Conservation (phyloP, 352 stramenopile genomes). For the Hyaloperonospora brassicae region DNA sequence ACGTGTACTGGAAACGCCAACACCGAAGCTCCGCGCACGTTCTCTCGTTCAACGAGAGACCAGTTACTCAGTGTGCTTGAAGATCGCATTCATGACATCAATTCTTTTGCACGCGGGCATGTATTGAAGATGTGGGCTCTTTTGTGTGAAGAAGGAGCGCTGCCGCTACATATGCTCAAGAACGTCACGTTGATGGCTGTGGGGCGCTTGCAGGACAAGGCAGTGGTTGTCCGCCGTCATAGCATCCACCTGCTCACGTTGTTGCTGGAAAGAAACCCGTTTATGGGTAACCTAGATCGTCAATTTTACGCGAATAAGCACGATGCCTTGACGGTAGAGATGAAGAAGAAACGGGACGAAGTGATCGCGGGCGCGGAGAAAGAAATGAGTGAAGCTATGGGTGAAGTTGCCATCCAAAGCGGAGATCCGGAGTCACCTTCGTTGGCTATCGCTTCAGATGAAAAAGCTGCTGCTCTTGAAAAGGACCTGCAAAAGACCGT, state of each 20-base stretch:
- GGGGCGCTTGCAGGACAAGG: slow-evolving; percentile 90
- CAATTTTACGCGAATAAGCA: slow-evolving; percentile 80
- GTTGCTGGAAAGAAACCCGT: slow-evolving; percentile 92
- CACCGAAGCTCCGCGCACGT: slow-evolving; percentile 22
- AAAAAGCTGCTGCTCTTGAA: slow-evolving; percentile 41
- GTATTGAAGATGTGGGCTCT: slow-evolving; percentile 87
- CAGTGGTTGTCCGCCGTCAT: slow-evolving; percentile 87
- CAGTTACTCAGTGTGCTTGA: slow-evolving; percentile 85
- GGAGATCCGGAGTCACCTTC: slow-evolving; percentile 2
- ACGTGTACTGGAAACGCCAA: slow-evolving; percentile 17
- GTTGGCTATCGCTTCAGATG: slow-evolving; percentile 19
- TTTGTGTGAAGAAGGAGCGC: slow-evolving; percentile 72
- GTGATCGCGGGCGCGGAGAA: slow-evolving; percentile 79
- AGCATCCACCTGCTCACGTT: slow-evolving; percentile 82
- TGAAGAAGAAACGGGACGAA: slow-evolving; percentile 56
- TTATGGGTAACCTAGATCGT: slow-evolving; percentile 85
- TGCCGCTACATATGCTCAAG: slow-evolving; percentile 85
- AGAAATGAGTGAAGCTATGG: slow-evolving; percentile 52
- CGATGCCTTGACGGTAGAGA: slow-evolving; percentile 49
- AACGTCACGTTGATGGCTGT: slow-evolving; percentile 73
- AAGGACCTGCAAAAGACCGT: slow-evolving; percentile 72
- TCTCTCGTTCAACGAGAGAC: slow-evolving; percentile 59
- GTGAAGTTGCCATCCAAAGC: slow-evolving; percentile 15
- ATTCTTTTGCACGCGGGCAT: slow-evolving; percentile 88
- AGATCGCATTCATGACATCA: slow-evolving; percentile 87